Percentiles rank a stretch among this genome's conserved stretches.
Evolutionary conservation across 805 yeast species (phyloP).

Genomic region (Yamadazyma akitaensis): DNA sequence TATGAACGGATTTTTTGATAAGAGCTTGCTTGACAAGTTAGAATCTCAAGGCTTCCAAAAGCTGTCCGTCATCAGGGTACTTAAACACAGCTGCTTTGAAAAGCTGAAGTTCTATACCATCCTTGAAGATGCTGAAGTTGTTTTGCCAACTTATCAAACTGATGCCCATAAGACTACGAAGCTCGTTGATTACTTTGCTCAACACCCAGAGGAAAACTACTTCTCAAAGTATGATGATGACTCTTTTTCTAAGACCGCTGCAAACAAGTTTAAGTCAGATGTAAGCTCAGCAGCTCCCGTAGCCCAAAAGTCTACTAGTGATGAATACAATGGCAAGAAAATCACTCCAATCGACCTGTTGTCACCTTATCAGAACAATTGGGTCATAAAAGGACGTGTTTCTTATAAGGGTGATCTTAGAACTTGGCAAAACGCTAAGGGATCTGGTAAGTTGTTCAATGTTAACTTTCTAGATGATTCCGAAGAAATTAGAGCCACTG

Average conservation of each 20-base stretch:
- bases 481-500: slow-evolving; percentile 94
- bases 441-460: slow-evolving; percentile 87
- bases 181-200: slow-evolving; percentile 52
- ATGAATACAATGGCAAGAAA: slow-evolving; percentile 6
- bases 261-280: slow-evolving; percentile 9
- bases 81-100: slow-evolving; percentile 43
- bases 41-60: slow-evolving; percentile 44
- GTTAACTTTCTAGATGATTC: slow-evolving; percentile 89
- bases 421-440: slow-evolving; percentile 82
- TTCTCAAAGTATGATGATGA: slow-evolving; percentile 16
- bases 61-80: slow-evolving; percentile 39
- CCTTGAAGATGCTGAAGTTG: slow-evolving; percentile 44
- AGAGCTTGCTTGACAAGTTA: slow-evolving; percentile 41
- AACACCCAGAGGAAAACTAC: slow-evolving; percentile 55
- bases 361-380: slow-evolving; percentile 84
- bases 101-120: slow-evolving; percentile 48
- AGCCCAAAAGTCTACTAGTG: background rate
- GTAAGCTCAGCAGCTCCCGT: slow-evolving; percentile 3
- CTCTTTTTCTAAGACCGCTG: slow-evolving; percentile 7
- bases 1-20: slow-evolving; percentile 37
- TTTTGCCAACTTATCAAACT: slow-evolving; percentile 17
- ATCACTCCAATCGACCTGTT: slow-evolving; percentile 60
- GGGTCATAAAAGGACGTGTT: slow-evolving; percentile 94
- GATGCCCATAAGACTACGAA: slow-evolving; percentile 10
- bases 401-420: slow-evolving; percentile 83